Percentiles rank a stretch among this genome's conserved stretches.
phyloP scores from a whole-genome alignment of 495 filamentous ascomycete species.

The Hypomontagnella submonticulosa region DNA sequence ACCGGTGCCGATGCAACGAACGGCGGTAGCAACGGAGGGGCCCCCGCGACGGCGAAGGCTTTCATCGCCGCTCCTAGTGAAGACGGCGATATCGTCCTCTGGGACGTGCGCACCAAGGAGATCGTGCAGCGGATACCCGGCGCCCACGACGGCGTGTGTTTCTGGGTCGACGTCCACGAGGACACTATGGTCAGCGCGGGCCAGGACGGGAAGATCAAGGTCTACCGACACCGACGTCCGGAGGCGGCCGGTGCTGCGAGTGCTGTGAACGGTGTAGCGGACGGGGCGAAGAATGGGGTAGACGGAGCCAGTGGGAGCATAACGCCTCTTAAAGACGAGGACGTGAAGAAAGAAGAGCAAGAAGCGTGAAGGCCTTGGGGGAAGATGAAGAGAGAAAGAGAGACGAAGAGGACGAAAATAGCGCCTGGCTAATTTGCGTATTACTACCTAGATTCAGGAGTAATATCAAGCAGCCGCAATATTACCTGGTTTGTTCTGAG shows the following conservation, averaged over 20 bases:
- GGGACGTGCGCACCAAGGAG: conserved; percentile 89
- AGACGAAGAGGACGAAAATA: background rate
- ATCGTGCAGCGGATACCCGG: conserved; percentile 74
- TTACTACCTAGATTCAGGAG: too few species aligned
- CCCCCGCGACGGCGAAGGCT: conserved; percentile 50
- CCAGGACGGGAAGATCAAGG: conserved; percentile 55
- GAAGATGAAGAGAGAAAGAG: background rate
- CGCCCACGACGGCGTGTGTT: conserved; percentile 81
- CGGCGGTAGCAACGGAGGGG: background rate
- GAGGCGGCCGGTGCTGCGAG: background rate
- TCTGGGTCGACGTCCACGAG: conserved; percentile 76
- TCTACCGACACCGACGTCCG: conserved; percentile 50
- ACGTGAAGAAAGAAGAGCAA: conserved; percentile 48
- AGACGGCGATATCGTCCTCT: conserved; percentile 83
- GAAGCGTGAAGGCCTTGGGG: background rate
- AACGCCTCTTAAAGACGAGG: conserved; percentile 42
- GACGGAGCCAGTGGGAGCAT: conserved; percentile 7
- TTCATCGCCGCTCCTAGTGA: conserved; percentile 89
- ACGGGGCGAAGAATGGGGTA: conserved; percentile 3
- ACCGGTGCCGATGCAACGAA: conserved; percentile 40
- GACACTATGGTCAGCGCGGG: conserved; percentile 60
- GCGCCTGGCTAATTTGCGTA: too few species aligned
- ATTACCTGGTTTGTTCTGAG: too few species aligned
- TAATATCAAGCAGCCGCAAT: too few species aligned
- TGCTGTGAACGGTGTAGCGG: conserved; percentile 16